These are phyloP conservation scores for Phyllosticta citribraziliensis DNA, from an alignment of 2,329 filamentous ascomycete genomes.

Conservation along the genomic window DNA sequence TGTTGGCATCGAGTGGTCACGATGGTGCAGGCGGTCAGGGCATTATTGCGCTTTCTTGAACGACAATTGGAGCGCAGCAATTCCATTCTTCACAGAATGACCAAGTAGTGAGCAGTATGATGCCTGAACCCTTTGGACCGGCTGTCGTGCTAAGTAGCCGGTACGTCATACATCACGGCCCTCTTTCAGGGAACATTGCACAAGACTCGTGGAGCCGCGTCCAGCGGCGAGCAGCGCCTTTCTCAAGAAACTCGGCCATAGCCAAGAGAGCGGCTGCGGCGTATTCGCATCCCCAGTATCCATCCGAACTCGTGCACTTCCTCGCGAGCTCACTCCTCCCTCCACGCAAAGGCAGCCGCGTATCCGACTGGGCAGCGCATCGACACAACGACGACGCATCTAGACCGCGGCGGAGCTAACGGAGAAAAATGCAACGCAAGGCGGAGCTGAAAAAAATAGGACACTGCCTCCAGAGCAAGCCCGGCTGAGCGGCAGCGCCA, in stretches of 20 bases:
- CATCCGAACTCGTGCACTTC: not conserved
- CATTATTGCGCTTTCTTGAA: too few relatives aligned
- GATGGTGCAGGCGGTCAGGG: too few relatives aligned
- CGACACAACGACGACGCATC: not conserved
- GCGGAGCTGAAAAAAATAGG: not conserved
- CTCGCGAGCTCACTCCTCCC: not conserved
- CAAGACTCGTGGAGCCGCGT: not conserved
- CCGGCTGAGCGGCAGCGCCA: not conserved
- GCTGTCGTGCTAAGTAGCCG: too few relatives aligned
- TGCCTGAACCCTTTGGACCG: too few relatives aligned
- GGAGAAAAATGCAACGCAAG: not conserved
- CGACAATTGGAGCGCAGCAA: too few relatives aligned
- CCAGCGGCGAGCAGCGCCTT: not conserved
- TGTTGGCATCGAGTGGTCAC: too few relatives aligned
- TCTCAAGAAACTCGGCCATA: not conserved
- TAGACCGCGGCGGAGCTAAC: not conserved
- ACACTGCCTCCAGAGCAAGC: not conserved
- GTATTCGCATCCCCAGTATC: not conserved
- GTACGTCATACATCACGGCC: not conserved
- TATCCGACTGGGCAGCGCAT: not conserved
- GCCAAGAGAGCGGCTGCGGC: not conserved
- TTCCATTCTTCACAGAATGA: too few relatives aligned
- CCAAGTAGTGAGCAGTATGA: too few relatives aligned
- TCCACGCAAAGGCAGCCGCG: not conserved
- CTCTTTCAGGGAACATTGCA: not conserved